Base-by-base conservation (phyloP, 2,329 filamentous ascomycete species). In the Didymella segeticola region DNA sequence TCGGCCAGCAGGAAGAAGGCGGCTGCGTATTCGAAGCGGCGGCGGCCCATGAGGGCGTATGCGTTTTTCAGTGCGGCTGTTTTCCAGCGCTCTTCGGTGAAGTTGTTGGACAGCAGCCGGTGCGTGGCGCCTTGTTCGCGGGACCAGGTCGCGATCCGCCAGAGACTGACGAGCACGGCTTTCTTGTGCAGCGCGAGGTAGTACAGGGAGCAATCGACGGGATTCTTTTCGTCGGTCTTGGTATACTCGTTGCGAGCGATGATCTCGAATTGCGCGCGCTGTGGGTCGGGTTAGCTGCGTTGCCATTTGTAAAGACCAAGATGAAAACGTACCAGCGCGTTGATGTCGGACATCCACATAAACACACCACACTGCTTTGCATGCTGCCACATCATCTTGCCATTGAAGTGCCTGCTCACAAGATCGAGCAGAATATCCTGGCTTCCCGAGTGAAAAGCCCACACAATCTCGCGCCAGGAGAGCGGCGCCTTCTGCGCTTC, bases 1-100 rank as follows among this genome's bases (percentile, higher is more conserved):
- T 93, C 92, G 2, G 90, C 96, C 1, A 99, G 82, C 5, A 99
- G 80, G 78, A 99, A 99, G 77, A 98, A 99, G 0, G 95, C 90
- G 1, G 93, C 95, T 3, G 95, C 93, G 69, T 99, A 99, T 75
- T 91, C 91, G 72, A 97, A 97, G 43, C 95, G 83, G 37, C 91
- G 85, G 75, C 92, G 96, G 61, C 93, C 95, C 70, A 99, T 87
- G 48, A 99, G 77, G 2, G 95, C 93, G 75, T 97, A 99, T 0
- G 95, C 95, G 72, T 99, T 99, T 76, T 99, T 99, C 55, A 96
- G 79, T 0, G 95, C 95, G 4, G 91, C 86, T 1, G 90, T 96
- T 71, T 85, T 89, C 90, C 95, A 98, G 63, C 90, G 89, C 0
- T 87, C 83, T 57, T 96, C 90, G 4, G 86, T 82, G 73, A 99